Evolutionary conservation across 805 yeast species (phyloP), one percentile per base, ranked within the genome.

Genomic region (Scheffersomyces lignosus): DNA sequence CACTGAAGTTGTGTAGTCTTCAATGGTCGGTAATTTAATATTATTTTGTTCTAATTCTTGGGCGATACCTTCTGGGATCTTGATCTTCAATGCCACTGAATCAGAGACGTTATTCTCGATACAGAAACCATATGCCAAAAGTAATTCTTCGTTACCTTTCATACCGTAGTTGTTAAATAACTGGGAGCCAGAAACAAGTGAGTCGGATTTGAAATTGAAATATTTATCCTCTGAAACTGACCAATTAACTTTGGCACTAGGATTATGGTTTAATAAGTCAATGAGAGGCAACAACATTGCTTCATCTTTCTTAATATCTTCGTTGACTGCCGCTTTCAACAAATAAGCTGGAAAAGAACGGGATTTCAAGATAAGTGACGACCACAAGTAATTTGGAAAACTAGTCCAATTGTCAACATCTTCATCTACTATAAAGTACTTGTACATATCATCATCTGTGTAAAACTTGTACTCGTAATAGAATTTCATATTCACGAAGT

Each of bases 161-260:
- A 85, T 79, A 2, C 96, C 97, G 58, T 90, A 89, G 58, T 87
- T 86, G 55, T 89, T 89, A 60, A 62, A 86, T 1, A 90, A 43
- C 53, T 87, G 83, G 2, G 75, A 75, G 1, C 43, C 45, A 3
- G 39, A 33, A n/a, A 48, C 34, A 20, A 5, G 38, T 3, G 66
- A 56, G 14, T 66, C 63, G 0, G 76, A 55, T 27, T 56, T 60
- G 45, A 81, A 80, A n/a, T 58, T 52, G 39, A 77, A 73, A 1
- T 52, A 44, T 2, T 48, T 52, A 1, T 40, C 49, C 13, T 44
- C 45, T 17, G 36, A 15, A 2, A 51, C 51, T 2, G 62, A 51
- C 97, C 97, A 90, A 14, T 74, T 62, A 1, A 87, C 90, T 14
- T 75, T 66, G 0, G 81, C 65, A 22, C 54, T 60, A 5, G 81